phyloP scores from a whole-genome alignment of 352 stramenopile genomes.

The Phytophthora fragariaefolia region DNA sequence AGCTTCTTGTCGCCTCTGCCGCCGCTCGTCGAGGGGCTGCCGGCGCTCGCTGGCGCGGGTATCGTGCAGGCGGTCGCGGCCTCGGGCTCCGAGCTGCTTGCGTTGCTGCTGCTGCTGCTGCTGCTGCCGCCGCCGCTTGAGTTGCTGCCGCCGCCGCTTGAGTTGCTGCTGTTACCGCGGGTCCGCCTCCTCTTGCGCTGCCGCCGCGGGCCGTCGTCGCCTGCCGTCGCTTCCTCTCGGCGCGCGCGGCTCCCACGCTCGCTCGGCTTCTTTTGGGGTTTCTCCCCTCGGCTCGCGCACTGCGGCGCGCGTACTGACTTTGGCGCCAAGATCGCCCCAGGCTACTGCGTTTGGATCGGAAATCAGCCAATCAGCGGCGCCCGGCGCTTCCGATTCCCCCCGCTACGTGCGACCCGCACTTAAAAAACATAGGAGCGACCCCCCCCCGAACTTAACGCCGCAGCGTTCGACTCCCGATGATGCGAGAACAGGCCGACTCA shows the following conservation, averaged over 20 bases:
- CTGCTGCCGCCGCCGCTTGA: constrained; percentile 12
- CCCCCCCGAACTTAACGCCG: no score
- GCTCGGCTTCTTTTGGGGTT: constrained; percentile 12
- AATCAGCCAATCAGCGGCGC: no score
- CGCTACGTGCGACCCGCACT: no score
- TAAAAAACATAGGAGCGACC: no score
- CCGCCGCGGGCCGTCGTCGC: constrained; percentile 23
- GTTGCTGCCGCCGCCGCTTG: constrained; percentile 3
- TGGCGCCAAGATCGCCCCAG: no score
- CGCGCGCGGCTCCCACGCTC: constrained; percentile 1
- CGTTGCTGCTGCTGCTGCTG: constrained; percentile 17
- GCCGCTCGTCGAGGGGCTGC: constrained; percentile 43
- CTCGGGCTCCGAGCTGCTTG: constrained; percentile 27
- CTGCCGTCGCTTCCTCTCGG: constrained; percentile 36
- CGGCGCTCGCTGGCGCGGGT: constrained; percentile 34
- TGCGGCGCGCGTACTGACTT: constrained; percentile 18
- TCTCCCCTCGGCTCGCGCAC: constrained; percentile 7
- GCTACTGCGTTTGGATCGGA: no score
- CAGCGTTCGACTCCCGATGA: no score
- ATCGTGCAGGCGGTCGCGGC: constrained; percentile 45
- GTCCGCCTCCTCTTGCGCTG: constrained; percentile 31
- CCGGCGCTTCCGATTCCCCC: no score
- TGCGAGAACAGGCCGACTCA: no score
- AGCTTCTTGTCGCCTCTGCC: constrained; percentile 61
- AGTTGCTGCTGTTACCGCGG: constrained; percentile 25